A percentile compares a stretch with the other conserved stretches of the same genome.
Evolutionary conservation across 805 yeast genomes (phyloP).

Genomic region (Alloascoidea hylecoeti): DNA sequence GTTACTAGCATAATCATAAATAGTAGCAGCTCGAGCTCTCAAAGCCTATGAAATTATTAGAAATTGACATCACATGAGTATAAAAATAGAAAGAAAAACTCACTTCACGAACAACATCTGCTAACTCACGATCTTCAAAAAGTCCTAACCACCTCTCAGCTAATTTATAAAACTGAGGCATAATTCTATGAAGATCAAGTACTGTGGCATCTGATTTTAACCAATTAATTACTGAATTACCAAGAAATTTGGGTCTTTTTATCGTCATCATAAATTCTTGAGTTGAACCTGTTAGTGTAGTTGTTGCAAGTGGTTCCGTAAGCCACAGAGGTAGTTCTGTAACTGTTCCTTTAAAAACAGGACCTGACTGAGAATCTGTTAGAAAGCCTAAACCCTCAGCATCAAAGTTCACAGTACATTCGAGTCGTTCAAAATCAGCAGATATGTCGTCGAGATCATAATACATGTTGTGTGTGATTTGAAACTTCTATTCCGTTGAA

Average conservation of each 20-base stretch:
- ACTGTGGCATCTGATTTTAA: constrained; percentile 56
- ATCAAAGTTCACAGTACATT: constrained; percentile 62
- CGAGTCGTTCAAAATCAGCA: constrained; percentile 49
- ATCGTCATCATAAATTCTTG: constrained; percentile 36
- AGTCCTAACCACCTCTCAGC: constrained; percentile 68
- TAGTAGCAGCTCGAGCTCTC: constrained; percentile 50
- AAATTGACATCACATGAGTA: constrained; percentile 2
- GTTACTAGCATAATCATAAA: constrained; percentile 56
- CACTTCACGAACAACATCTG: constrained; percentile 25
- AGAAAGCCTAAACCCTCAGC: constrained; percentile 84
- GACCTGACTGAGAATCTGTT: constrained; percentile 24
- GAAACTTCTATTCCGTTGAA: no score
- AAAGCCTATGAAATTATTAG: constrained; percentile 28
- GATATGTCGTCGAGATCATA: constrained; percentile 69
- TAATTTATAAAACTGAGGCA: constrained; percentile 53
- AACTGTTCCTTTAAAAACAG: constrained; percentile 31
- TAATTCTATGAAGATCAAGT: constrained; percentile 53
- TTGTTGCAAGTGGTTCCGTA: constrained; percentile 60
- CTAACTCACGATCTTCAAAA: constrained; percentile 51
- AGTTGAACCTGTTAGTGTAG: constrained; percentile 16
- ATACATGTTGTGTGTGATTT: constrained; percentile 24
- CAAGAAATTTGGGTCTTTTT: constrained; percentile 57
- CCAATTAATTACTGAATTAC: constrained; percentile 59
- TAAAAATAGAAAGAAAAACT: constrained; percentile 10
- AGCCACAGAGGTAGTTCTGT: constrained; percentile 83